Conservation (phyloP, 2,329 filamentous ascomycete genomes). For the Fusarium metavorans region DNA sequence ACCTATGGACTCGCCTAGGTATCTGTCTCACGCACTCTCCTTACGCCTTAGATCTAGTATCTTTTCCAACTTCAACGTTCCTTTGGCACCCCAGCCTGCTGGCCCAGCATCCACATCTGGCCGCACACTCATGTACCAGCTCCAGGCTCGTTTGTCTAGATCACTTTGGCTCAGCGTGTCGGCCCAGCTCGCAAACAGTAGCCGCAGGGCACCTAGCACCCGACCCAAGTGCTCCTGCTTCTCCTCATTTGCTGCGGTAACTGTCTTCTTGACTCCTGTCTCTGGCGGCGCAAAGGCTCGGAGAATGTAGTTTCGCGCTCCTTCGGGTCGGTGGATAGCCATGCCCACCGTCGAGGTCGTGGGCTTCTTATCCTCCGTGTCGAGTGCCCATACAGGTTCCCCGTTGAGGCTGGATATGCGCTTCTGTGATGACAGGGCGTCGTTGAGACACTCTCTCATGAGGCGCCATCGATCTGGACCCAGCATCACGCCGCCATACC, state of each 20-base stretch:
- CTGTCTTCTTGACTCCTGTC: conserved; percentile 51
- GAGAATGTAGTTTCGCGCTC: conserved; percentile 70
- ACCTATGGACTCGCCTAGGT: background rate
- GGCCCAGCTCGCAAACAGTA: conserved; percentile 81
- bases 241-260: conserved; percentile 65
- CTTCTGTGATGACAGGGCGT: conserved; percentile 64
- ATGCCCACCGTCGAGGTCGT: conserved; percentile 62
- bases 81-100: conserved; percentile 87
- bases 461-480: conserved; percentile 72
- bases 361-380: conserved; percentile 64
- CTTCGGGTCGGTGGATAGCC: conserved; percentile 80
- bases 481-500: conserved; percentile 72
- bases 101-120: conserved; percentile 81
- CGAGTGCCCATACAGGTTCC: conserved; percentile 72
- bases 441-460: conserved; percentile 68
- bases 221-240: conserved; percentile 77
- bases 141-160: conserved; percentile 81
- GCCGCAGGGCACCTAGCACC: conserved; percentile 77
- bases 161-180: conserved; percentile 72
- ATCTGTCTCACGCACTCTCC: conserved; percentile 13
- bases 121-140: conserved; percentile 82
- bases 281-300: conserved; percentile 67
- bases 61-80: conserved; percentile 72
- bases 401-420: conserved; percentile 54
- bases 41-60: conserved; percentile 70